These are phyloP conservation scores for Candida labiduridarum DNA, from an alignment of 1,139 yeast species.

Conservation along the genomic window DNA sequence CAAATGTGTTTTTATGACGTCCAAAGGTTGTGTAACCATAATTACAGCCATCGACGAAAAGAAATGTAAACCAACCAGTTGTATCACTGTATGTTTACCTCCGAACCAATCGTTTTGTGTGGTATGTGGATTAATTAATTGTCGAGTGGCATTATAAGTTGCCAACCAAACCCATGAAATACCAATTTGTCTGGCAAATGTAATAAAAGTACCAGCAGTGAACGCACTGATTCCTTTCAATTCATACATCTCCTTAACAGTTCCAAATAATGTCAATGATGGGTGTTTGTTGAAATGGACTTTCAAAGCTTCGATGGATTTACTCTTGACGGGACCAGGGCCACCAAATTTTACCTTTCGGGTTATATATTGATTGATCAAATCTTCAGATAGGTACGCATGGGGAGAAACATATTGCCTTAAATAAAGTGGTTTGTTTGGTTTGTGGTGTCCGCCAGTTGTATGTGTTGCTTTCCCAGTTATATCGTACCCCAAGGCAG, in stretches of 20 bases:
- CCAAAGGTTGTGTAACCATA: slow-evolving; percentile 85
- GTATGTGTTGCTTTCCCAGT: slow-evolving; percentile 21
- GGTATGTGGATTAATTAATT: slow-evolving; percentile 59
- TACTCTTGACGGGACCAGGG: slow-evolving; percentile 16
- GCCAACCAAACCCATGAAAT: slow-evolving; percentile 85
- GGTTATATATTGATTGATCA: slow-evolving; percentile 30
- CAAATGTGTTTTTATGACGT: slow-evolving; percentile 85
- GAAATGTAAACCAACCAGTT: slow-evolving; percentile 56
- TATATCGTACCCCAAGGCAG: slow-evolving; percentile 25
- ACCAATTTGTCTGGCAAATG: slow-evolving; percentile 75
- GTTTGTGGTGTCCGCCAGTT: slow-evolving; percentile 25
- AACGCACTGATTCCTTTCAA: slow-evolving; percentile 81
- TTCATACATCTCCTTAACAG: slow-evolving; percentile 65
- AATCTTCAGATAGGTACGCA: slow-evolving; percentile 42
- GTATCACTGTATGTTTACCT: slow-evolving; percentile 40
- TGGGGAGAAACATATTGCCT: slow-evolving; percentile 49
- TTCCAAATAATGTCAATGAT: slow-evolving; percentile 52
- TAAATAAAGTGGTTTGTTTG: slow-evolving; percentile 25
- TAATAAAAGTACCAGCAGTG: slow-evolving; percentile 79
- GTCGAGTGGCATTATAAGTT: slow-evolving; percentile 76
- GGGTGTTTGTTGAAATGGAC: slow-evolving; percentile 54
- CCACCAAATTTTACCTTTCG: slow-evolving; percentile 14
- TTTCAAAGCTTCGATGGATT: slow-evolving; percentile 31
- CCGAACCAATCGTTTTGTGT: slow-evolving; percentile 51
- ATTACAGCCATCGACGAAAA: slow-evolving; percentile 69